phyloP scores from a whole-genome alignment of 495 filamentous ascomycete species.

The Xylaria bambusicola region DNA sequence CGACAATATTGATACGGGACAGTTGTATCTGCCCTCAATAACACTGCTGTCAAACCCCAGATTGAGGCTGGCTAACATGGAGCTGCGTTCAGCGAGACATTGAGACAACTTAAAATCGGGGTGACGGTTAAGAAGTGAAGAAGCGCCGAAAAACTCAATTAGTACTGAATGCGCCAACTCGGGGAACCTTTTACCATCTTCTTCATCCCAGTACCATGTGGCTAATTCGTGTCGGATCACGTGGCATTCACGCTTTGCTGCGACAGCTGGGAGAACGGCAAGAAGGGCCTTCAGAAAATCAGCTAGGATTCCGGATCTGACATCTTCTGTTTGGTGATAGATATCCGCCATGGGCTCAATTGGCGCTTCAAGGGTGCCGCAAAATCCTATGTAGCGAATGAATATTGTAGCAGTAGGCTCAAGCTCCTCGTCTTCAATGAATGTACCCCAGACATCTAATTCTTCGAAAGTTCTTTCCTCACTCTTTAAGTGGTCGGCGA shows the following conservation, averaged over 20 bases:
- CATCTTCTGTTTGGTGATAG: slow-evolving; percentile 3
- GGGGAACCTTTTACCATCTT: background rate
- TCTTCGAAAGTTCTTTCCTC: background rate
- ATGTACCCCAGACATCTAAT: background rate
- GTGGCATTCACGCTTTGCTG: background rate
- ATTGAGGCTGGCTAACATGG: background rate
- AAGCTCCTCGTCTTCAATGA: background rate
- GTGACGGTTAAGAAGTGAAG: slow-evolving; percentile 2
- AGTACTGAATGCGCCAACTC: slow-evolving; percentile 3
- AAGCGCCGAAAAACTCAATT: slow-evolving; percentile 7
- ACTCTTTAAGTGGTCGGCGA: background rate
- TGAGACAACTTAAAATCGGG: background rate
- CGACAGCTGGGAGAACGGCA: background rate
- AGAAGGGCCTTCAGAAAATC: slow-evolving; percentile 13
- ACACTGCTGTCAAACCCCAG: background rate
- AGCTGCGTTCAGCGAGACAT: background rate
- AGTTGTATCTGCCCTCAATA: background rate
- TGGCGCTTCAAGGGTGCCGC: background rate
- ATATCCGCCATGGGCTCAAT: background rate
- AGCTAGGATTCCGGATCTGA: slow-evolving; percentile 9
- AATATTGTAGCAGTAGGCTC: background rate
- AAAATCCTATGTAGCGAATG: slow-evolving; percentile 18
- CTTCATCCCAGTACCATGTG: background rate
- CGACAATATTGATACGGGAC: background rate
- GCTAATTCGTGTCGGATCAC: background rate